Base-by-base conservation (phyloP, 2,329 filamentous ascomycete species). In the Neobulgaria alba region DNA sequence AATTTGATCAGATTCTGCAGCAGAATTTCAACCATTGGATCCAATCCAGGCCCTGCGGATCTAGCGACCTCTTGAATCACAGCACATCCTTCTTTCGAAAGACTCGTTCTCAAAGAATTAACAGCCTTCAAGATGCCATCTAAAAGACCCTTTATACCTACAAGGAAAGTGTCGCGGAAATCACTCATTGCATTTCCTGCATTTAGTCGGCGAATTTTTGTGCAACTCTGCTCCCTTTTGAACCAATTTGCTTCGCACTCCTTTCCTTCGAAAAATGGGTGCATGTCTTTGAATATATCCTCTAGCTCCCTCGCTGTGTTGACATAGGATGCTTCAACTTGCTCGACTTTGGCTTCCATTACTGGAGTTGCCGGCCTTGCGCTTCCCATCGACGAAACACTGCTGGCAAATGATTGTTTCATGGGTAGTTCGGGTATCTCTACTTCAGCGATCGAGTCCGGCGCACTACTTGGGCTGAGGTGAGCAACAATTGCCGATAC, bases 161-260 rank as follows among this genome's bases (percentile, higher is more conserved):
- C 63, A 30, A 93, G 59, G 55, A 88, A 94, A 2, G 73, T 68
- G 20, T 79, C 77, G 30, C 77, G 72, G 54, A 83, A 95, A 48
- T 94, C 86, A 18, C 74, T 72, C 0, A 84, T 77, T 4, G 82
- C 84, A 59, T 96, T 96, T 41, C 90, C 90, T 46, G 82, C 85
- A 37, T 86, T 77, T 18, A 95, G 72, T 48, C 79, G 76, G 38
- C 90, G 78, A 36, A 96, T 64, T 50, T 84, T 89, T 5, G 73
- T 73, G 29, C 88, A 73, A 57, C 77, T 82, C 65, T 90, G 84
- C 61, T 96, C 90, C 60, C 90, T 75, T 52, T 82, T 80, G 54
- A 85, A 61, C 90, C 90, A 96, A 57, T 96, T 96, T 45, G 85
- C 78, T 58, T 96, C 90, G 0, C 83, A 79, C 65, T 96, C 90